Base-by-base conservation (phyloP, 2,329 filamentous ascomycete species). In the Calonectria montana region DNA sequence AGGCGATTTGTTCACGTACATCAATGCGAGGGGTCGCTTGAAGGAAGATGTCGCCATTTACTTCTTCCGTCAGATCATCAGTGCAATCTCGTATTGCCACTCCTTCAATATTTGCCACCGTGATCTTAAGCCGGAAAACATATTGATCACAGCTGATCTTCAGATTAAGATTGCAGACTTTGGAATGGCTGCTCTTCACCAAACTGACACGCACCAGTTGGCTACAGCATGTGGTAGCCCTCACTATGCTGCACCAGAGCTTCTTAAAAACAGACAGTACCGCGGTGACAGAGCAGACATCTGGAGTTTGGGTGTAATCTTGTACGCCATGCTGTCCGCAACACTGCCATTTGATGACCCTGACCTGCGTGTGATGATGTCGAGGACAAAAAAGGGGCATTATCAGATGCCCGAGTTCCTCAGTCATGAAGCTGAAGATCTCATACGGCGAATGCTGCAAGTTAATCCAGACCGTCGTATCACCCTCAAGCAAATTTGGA, bases 51-150 rank as follows among this genome's bases (percentile, higher is more conserved):
- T 96, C 75, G 92, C 94, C 6, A 89, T 98, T 64, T 94, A 90
- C 80, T 93, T 97, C 76, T 98, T 98, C 80, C 92, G 96, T 43
- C 97, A 99, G 83, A 95, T 99, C 76, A 93, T 99, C 80, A 94
- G 94, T 67, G 97, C 95, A 1, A 89, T 99, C 63, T 92, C 95
- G 3, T 98, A 98, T 84, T 97, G 96, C 77, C 97, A 99, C 83
- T 92, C 94, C 3, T 94, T 98, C 85, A 95, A 96, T 77, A 98
- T 99, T 74, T 98, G 96, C 81, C 97, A 99, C 81, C 94, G 97
- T 27, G 97, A 99, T 78, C 87, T 99, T 65, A 99, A 99, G 84
- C 97, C 96, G 0, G 97, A 99, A 84, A 99, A 99, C 79, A 98
- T 99, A 55, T 88, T 99, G 21, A 88, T 99, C 63, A 95, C 95